Evolutionary conservation across 129 eudicot species (phyloP), one percentile per base, ranked within the genome.

Genomic region (Escallonia rubra): DNA sequence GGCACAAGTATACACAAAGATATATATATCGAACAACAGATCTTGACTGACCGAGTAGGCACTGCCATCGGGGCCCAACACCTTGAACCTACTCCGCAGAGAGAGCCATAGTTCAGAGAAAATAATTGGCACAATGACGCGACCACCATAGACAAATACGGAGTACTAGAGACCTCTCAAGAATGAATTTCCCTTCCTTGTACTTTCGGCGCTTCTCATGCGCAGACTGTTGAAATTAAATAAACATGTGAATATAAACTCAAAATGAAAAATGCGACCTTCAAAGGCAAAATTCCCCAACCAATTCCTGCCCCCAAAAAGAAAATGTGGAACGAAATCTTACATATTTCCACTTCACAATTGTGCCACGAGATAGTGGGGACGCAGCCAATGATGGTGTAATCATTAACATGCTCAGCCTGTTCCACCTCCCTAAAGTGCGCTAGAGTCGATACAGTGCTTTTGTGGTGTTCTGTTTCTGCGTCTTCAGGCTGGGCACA

Each of bases 261-360:
- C 6, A 59, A 2, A 42, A 4, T 6, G 5, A 8, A 4, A 46
- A 46, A 23, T 23, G 34, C 41, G 46, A 12, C 40, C 46, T 10
- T 41, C 51, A 11, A 56, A 56, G 42, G 52, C n/a, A 44, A 61
- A 58, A 44, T 2, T 45, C 43, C 46, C 38, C 5, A 52, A 52
- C 9, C 50, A 54, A 54, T 5, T 23, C 34, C 34, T 23, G 34
- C 34, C 34, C 34, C 34, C 34, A 23, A 23, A 23, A 54, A 54
- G 7, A 11, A 13, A 58, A 43, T 2, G 42, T 46, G 47, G 50
- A 38, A 65, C 49, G 68, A 38, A 14, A 62, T 63, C 87, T 80
- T 68, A 87, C 97, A 67, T 90, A 90, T 90, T 87, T 90, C 97
- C 95, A 90, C 13, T 95, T 92, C 6, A 90, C 83, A 61, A 85